Base-by-base conservation (phyloP, 2,329 filamentous ascomycete genomes). In the Blastomyces emzantsi region DNA sequence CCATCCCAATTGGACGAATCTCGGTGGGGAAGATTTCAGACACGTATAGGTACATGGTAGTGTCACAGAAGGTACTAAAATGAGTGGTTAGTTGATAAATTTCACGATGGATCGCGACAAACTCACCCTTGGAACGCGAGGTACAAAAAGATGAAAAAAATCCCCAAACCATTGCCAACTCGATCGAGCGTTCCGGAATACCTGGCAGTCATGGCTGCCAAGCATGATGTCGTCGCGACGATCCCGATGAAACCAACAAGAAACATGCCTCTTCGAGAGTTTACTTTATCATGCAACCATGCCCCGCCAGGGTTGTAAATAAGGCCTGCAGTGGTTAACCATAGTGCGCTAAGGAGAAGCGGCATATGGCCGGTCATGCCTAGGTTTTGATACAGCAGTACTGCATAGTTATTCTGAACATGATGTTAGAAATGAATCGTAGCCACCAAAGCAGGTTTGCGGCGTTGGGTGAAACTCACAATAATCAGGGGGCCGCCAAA, bases 401-500 rank as follows among this genome's bases (percentile, higher is more conserved):
- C 76, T 5, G 76, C 76, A 63, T 81, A 80, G 63, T 78, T 78
- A 58, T 82, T 82, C 79, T 80, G 33, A 9, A 56, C 59, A 28
- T 45, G 57, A 25, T 54, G 36, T 45, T 9, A 45, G 28, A 19
- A 19, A 8, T 19, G 5, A 7, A 54, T 58, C 52, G 47, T 39
- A 41, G 41, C 55, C 5, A 6, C 33, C 51, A 22, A 58, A 13
- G n/a, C n/a, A 62, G 22, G 17, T 30, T 30, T 62, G 49, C 33
- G 8, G n/a, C 0, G 25, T 55, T 36, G 28, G 25, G 52, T 43
- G 43, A 22, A 52, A 75, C 79, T 70, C 63, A 81, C 79, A 62
- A 82, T 82, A 19, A 83, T 79, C 0, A 83, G 72, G 13, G 80
- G 79, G 0, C 81, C 81, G n/a, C 76, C 79, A 67, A 82, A 82